A percentile compares a stretch with the other conserved stretches of the same genome.
Evolutionary conservation across 163 green algal genomes (phyloP).

Genomic region (Chlamydomonas reinhardtii): DNA sequence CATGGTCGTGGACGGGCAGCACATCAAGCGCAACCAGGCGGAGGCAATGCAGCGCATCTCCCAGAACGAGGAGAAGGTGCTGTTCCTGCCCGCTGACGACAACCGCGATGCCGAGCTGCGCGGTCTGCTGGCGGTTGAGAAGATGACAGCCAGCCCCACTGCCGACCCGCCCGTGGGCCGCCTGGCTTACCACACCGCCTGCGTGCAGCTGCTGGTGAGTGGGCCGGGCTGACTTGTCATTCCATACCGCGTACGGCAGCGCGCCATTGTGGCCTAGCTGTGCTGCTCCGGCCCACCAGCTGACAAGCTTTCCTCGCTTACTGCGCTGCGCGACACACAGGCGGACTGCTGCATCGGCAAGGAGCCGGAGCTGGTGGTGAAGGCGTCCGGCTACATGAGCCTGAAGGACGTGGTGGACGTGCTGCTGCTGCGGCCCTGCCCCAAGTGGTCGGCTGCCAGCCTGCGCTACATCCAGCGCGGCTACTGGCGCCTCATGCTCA

Average conservation of each 20-base stretch:
- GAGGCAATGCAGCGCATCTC: constrained; percentile 37
- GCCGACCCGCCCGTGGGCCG: neutral
- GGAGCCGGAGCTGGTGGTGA: constrained; percentile 49
- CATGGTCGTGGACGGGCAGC: constrained; percentile 46
- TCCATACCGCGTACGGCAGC: too few species aligned
- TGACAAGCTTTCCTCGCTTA: too few species aligned
- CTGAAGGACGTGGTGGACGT: constrained; percentile 26
- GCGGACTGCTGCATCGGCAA: constrained; percentile 52
- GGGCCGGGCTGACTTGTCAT: too few species aligned
- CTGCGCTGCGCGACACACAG: too few species aligned
- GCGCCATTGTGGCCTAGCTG: too few species aligned
- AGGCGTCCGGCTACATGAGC: constrained; percentile 25
- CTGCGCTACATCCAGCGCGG: constrained; percentile 42
- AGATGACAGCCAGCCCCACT: neutral
- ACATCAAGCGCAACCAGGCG: constrained; percentile 53
- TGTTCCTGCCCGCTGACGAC: constrained; percentile 16
- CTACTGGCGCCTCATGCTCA: constrained; percentile 46
- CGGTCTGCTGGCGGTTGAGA: constrained; percentile 11
- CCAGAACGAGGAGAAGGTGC: constrained; percentile 20
- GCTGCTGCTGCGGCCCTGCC: constrained; percentile 32
- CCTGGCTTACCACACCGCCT: constrained; percentile 48
- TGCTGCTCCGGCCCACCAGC: too few species aligned
- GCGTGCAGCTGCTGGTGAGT: constrained; percentile 33
- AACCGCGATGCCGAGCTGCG: neutral
- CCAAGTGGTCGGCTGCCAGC: neutral